Evolutionary conservation across 2,329 filamentous ascomycete species (phyloP), one percentile per base, ranked within the genome.

Genomic region (Thermothelomyces thermophilus): DNA sequence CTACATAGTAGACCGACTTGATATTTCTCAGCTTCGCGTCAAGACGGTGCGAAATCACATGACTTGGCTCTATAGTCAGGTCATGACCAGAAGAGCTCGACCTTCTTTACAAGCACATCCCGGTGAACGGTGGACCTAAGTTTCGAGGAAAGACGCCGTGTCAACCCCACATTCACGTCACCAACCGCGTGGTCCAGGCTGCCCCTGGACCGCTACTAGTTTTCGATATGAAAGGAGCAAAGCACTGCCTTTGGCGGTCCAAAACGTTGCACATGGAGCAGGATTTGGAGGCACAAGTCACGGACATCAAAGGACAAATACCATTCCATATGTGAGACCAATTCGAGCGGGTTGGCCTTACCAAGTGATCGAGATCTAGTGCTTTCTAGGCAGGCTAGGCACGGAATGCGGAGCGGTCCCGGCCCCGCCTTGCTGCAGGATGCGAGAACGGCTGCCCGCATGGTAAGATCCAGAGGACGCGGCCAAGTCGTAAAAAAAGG

Each of bases 381-480:
- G n/a, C n/a, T 35, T 33, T 13, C 28, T 50, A 50, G 48, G 48
- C 48, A 50, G 41, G 48, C 31, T 36, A 50, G 41, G 48, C 42
- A 41, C 36, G 19, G 49, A n/a, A 47, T 51, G 44, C 49, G 43
- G 43, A 51, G 49, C 49, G 49, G 49, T 47, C 49, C 49, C 46
- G 34, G 35, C 41, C 48, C 48, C 48, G 49, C 49, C 43, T 20
- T 28, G 26, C 43, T 39, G 49, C 49, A 47, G 41, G 24, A 50
- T 39, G 19, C 28, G 41, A 26, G 35, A 41, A 19, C 41, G 41
- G 41, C 41, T 41, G 34, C 20, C 30, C 36, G 36, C 36, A 41
- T 46, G 41, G 48, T 13, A 34, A 44, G 30, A 17, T 31, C 22
- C 20, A 17, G n/a, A 28, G 28, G 19, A 24, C 17, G 26, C 17